These are phyloP conservation scores for Xanthoceras sorbifolium DNA, from an alignment of 345 rosid species.

Conservation along the genomic window DNA sequence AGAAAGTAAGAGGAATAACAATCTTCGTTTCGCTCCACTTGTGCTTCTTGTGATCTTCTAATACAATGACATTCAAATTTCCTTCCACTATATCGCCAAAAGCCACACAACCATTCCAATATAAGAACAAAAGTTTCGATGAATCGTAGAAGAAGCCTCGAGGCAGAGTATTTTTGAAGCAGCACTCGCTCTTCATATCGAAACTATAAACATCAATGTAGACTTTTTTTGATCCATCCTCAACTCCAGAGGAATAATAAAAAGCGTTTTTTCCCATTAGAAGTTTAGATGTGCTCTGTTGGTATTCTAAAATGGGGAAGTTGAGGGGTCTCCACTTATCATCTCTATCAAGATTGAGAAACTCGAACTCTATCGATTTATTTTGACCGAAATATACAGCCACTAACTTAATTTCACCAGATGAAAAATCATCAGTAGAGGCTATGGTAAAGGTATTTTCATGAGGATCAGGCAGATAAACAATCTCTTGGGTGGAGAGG, in stretches of 20 bases:
- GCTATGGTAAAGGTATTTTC: neutral
- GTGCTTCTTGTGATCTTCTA: neutral
- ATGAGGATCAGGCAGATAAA: neutral
- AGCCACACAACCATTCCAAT: neutral
- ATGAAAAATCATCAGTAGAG: neutral
- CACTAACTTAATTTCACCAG: neutral
- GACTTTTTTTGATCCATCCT: neutral
- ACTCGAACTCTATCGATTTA: neutral
- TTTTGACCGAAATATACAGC: neutral
- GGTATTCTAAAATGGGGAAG: neutral
- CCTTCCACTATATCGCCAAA: neutral
- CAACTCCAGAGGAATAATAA: neutral
- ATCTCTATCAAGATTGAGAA: neutral
- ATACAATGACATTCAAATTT: neutral
- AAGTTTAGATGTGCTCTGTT: neutral
- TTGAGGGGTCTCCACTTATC: neutral
- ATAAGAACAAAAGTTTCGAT: neutral
- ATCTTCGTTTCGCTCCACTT: constrained; percentile 4
- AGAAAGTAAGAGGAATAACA: neutral
- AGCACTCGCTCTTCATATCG: neutral
- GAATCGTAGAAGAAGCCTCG: neutral
- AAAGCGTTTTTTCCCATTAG: neutral
- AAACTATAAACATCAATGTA: neutral
- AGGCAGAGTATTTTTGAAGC: neutral
- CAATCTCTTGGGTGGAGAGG: neutral